Percentiles rank a stretch among this genome's conserved stretches.
Evolutionary conservation across 768 basidiomycete genomes (phyloP).

Genomic region (Mycena olivaceomarginata): DNA sequence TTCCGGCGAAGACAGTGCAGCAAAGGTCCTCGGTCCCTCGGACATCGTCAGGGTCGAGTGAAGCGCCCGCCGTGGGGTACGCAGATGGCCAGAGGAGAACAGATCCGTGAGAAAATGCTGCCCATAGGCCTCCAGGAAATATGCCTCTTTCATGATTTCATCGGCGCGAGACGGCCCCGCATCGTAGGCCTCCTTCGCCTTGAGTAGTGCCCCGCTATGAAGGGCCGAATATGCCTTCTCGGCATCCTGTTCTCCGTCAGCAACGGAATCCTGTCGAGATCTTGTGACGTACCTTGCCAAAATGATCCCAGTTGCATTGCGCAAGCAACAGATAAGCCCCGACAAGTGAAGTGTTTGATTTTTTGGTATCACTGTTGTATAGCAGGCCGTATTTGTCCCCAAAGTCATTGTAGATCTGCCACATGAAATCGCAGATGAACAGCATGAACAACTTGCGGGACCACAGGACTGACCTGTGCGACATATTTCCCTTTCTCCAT

Average conservation of each 20-base stretch:
- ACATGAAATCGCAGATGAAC: too few relatives aligned
- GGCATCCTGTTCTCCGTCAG: neutral
- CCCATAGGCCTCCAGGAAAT: constrained; percentile 13
- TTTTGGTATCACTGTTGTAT: neutral
- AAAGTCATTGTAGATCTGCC: too few relatives aligned
- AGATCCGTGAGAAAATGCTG: constrained; percentile 27
- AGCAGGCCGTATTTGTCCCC: neutral
- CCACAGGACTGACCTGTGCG: too few relatives aligned
- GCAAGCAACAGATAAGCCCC: constrained; percentile 1
- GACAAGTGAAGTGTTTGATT: neutral
- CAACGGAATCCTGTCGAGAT: too few relatives aligned
- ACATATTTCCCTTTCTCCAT: neutral
- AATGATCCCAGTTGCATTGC: constrained; percentile 29
- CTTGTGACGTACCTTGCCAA: constrained; percentile 2
- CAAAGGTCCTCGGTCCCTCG: too few relatives aligned
- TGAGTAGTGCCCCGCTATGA: constrained; percentile 3
- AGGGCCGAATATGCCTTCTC: neutral
- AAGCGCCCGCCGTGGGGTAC: neutral
- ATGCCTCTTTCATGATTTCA: neutral
- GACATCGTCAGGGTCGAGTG: too few relatives aligned
- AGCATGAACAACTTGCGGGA: too few relatives aligned
- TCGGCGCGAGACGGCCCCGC: neutral
- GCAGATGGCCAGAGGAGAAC: constrained; percentile 26
- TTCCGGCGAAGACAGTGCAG: neutral
- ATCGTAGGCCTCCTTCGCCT: neutral